phyloP scores from a whole-genome alignment of 2,329 filamentous ascomycete genomes.

The Cladosporium sp. region DNA sequence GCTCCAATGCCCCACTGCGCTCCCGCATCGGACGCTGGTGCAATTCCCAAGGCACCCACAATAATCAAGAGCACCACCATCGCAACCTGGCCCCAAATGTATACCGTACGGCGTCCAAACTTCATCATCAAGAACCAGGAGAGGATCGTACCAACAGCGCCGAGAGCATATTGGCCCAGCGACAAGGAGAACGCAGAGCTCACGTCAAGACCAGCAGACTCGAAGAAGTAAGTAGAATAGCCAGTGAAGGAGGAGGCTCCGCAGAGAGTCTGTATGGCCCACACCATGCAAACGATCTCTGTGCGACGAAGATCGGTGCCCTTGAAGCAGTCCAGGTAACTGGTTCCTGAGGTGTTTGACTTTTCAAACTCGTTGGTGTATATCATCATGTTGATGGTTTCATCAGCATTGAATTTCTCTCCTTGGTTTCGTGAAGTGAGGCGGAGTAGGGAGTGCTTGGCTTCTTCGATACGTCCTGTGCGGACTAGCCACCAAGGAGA shows the following conservation, averaged over 20 bases:
- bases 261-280: constrained; percentile 38
- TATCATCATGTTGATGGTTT: constrained; percentile 40
- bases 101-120: constrained; percentile 43
- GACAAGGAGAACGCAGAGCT: constrained; percentile 40
- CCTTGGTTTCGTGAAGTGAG: constrained; percentile 31
- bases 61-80: constrained; percentile 27
- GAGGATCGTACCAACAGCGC: constrained; percentile 28
- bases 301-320: constrained; percentile 51
- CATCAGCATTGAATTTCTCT: constrained; percentile 30
- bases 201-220: constrained; percentile 40
- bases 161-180: constrained; percentile 34
- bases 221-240: constrained; percentile 41
- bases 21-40: constrained; percentile 13
- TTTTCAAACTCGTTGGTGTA: constrained; percentile 55
- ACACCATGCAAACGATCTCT: constrained; percentile 42
- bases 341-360: constrained; percentile 48
- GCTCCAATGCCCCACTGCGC: constrained; percentile 31
- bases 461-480: constrained; percentile 28
- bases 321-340: constrained; percentile 55
- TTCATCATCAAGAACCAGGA: constrained; percentile 39
- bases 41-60: constrained; percentile 28
- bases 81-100: constrained; percentile 32
- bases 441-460: constrained; percentile 25
- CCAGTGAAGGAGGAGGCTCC: constrained; percentile 36
- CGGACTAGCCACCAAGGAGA: constrained; percentile 36